Evolutionary conservation across 352 stramenopile genomes (phyloP), one percentile per base, ranked within the genome.

Genomic region (Phytophthora parvispora): DNA sequence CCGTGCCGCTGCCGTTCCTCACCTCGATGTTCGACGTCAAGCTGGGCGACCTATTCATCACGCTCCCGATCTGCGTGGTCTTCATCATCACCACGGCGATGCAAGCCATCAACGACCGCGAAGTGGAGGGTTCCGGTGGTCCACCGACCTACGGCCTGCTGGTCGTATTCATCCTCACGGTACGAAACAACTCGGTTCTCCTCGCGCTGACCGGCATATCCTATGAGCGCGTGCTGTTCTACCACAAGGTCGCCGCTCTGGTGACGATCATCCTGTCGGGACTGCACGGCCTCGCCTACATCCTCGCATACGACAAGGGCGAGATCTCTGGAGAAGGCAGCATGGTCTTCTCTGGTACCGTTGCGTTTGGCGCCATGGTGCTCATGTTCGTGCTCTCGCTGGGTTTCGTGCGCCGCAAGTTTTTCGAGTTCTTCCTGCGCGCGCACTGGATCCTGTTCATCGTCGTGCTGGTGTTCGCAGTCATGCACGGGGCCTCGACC

Each of bases 371-470:
- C 16, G 49, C 70, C n/a, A 77, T 89, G 69, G 62, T 71, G 18
- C 56, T 70, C 13, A 73, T 87, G 27, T 61, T 76, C 8, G 32
- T 75, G 2, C 64, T 81, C 28, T 80, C 82, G 22, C 70, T 88
- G 7, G 47, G 58, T 0, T 53, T 64, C 13, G 72, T 90, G 22
- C 79, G 79, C 2, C 82, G 83, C 12, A 67, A 64, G 3, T 87
- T 83, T 55, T 89, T 86, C 55, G 70, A 91, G 48, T 50, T 89
- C 12, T 91, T 89, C 67, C n/a, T 88, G 13, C 66, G 74, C 4
- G 45, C 57, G 10, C 80, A 89, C 76, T 88, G 74, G 70, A 27
- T 91, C 6, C 63, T 91, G 16, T 84, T 91, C 69, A 59, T 86
- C 29, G 49, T 77, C 6, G 69, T 89, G 38, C 20, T 87, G 5